Base-by-base conservation (phyloP, 2,329 filamentous ascomycete genomes). In the Bipolaris sorokiniana region DNA sequence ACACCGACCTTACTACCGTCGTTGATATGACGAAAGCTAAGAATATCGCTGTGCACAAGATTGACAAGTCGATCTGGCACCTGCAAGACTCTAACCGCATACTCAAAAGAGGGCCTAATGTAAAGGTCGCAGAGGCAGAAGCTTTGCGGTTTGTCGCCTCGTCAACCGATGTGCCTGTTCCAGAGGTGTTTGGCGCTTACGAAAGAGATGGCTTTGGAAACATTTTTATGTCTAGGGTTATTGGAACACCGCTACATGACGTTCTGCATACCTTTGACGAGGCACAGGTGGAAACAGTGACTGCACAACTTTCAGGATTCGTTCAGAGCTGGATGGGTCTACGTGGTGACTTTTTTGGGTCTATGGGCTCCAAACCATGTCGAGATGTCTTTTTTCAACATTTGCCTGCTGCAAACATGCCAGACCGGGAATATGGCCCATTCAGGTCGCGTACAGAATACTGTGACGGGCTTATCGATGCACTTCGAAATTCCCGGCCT, bases 321-420 rank as follows among this genome's bases (percentile, higher is more conserved):
- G 34, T 65, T 3, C 23, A 33, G 28, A 51, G 56, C 47, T 53
- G 56, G 23, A 38, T 38, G 36, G 33, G 36, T 34, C 7, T 64
- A 45, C 34, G 42, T 13, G 54, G 38, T 22, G 20, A 41, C 38
- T 41, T 47, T 46, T 66, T 61, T 44, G 57, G 63, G 46, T 58
- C 55, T 23, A 48, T 64, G 18, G 48, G 61, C 48, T 48, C 41
- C 16, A 44, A 55, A 42, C 23, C 52, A 20, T 57, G 56, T 53
- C 48, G 52, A 28, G 63, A 64, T 56, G 51, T 63, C 13, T 61
- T 63, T 36, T 64, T 63, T 33, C 38, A 54, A 46, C 59, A 64
- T 40, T 22, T 61, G 15, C 49, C 52, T 50, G 22, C 53, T 5
- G 22, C 20, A 23, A 54, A 46, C 11, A 49, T 47, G 41, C 53